phyloP scores from a whole-genome alignment of 148 eudicot species.

The Oxyria digyna region DNA sequence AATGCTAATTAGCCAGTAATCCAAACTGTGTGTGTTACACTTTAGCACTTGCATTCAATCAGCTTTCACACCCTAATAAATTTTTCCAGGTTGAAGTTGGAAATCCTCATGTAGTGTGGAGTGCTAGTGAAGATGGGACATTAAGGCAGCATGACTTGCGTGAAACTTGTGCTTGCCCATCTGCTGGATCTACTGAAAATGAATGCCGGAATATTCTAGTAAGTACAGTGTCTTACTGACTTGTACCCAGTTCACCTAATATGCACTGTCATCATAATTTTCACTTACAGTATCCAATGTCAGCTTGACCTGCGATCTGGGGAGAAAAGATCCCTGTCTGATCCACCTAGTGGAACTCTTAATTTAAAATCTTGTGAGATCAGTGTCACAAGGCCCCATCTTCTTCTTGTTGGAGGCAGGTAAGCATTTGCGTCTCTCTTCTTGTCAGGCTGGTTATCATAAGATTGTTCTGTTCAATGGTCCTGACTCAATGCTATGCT shows the following conservation, averaged over 20 bases:
- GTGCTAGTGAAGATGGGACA: constrained; percentile 99
- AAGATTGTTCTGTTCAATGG: background rate
- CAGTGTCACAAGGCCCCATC: constrained; percentile 76
- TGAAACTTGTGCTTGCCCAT: constrained; percentile 85
- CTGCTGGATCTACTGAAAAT: constrained; percentile 67
- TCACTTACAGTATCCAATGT: constrained; percentile 32
- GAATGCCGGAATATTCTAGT: constrained; percentile 93
- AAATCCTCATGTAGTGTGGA: constrained; percentile 94
- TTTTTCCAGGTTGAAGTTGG: constrained; percentile 76
- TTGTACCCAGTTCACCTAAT: background rate
- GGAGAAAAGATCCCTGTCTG: constrained; percentile 73
- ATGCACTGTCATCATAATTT: constrained; percentile 8
- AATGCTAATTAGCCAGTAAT: background rate
- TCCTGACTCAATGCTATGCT: background rate
- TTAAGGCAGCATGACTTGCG: constrained; percentile 95
- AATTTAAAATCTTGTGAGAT: constrained; percentile 81
- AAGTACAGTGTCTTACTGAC: constrained; percentile 27
- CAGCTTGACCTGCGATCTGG: constrained; percentile 94
- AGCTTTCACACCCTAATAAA: background rate
- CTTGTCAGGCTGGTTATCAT: background rate
- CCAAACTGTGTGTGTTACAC: background rate
- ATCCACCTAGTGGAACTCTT: constrained; percentile 76
- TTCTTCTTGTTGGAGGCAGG: constrained; percentile 98
- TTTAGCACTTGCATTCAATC: background rate
- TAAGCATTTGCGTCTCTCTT: constrained; percentile 11